phyloP scores from a whole-genome alignment of 495 filamentous ascomycete genomes.

The Trichoderma asperelloides region DNA sequence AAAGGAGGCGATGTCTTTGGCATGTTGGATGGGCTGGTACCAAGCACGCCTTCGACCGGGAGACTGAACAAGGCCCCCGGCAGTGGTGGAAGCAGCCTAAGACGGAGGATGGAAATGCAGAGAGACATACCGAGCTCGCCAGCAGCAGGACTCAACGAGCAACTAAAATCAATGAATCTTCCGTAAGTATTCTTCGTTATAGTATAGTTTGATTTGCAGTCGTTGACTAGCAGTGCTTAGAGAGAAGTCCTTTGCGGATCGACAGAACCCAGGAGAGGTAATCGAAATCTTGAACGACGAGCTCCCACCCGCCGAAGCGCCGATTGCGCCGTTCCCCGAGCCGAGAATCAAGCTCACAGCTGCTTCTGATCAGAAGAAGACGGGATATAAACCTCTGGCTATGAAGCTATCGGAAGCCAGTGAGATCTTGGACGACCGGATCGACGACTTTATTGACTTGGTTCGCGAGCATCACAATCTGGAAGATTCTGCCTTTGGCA shows the following conservation, averaged over 20 bases:
- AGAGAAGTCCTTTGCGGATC: constrained; percentile 54
- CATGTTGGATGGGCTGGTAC: constrained; percentile 71
- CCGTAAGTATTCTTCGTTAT: constrained; percentile 20
- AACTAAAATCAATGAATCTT: constrained; percentile 29
- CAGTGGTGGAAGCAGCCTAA: constrained; percentile 19
- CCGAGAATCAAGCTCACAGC: constrained; percentile 72
- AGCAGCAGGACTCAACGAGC: constrained; percentile 32
- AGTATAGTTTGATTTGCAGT: not conserved
- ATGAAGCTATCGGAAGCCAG: constrained; percentile 90
- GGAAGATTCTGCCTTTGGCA: constrained; percentile 77
- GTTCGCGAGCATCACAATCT: constrained; percentile 68
- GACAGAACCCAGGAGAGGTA: constrained; percentile 68
- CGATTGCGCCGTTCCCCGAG: constrained; percentile 62
- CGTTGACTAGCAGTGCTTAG: constrained; percentile 22
- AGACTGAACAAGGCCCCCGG: constrained; percentile 28
- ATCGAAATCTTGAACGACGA: constrained; percentile 76
- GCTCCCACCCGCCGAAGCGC: constrained; percentile 56
- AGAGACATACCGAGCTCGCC: constrained; percentile 30
- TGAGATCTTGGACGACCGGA: constrained; percentile 87
- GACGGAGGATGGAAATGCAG: constrained; percentile 42
- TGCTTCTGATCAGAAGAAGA: constrained; percentile 79
- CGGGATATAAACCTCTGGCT: constrained; percentile 81
- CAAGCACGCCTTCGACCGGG: constrained; percentile 53
- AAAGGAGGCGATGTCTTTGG: constrained; percentile 59
- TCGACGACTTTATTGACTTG: constrained; percentile 71